Evolutionary conservation across 2,329 filamentous ascomycete species (phyloP), one percentile per base, ranked within the genome.

Genomic region (Fusarium hainanense): DNA sequence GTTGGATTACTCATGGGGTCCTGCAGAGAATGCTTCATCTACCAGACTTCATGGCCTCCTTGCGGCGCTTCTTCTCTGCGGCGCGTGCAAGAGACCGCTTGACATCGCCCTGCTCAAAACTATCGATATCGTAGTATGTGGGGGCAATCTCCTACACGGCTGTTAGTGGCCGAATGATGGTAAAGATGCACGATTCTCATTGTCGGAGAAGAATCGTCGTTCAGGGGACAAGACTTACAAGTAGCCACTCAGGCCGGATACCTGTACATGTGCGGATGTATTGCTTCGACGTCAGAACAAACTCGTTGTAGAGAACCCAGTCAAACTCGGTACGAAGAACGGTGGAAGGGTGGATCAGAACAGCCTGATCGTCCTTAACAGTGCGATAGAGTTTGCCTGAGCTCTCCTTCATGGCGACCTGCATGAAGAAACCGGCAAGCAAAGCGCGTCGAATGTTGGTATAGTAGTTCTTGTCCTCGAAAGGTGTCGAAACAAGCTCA

Each of bases 271-370:
- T 98, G 60, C 97, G 89, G 75, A 99, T 95, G 80, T 98, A 99
- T 83, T 98, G 97, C 87, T 99, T 98, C 55, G 92, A 96, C 1
- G 96, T 99, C 58, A 99, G 88, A 14, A 99, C 96, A 77, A 98
- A 99, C 78, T 99, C 97, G 76, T 98, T 97, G 82, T 99, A 99
- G 27, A 99, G 84, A 27, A 99, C 93, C 96, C 96, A 99, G 73
- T 99, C 96, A 73, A 91, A 93, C 63, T 98, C 94, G 62, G 93
- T 90, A 52, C 90, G 88, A 23, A 99, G 85, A 32, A 97, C 94
- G 1, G 94, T 98, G 70, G 93, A 96, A 3, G 96, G 96, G 82
- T 99, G 96, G 64, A 99, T 87, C 74, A 98, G 86, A 47, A 99
- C 96, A 48, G 89, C 92, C 82, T 98, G 95, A 76, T 98, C 92